Evolutionary conservation across 2,329 filamentous ascomycete genomes (phyloP), one percentile per base, ranked within the genome.

Genomic region (Xylaria sp.): DNA sequence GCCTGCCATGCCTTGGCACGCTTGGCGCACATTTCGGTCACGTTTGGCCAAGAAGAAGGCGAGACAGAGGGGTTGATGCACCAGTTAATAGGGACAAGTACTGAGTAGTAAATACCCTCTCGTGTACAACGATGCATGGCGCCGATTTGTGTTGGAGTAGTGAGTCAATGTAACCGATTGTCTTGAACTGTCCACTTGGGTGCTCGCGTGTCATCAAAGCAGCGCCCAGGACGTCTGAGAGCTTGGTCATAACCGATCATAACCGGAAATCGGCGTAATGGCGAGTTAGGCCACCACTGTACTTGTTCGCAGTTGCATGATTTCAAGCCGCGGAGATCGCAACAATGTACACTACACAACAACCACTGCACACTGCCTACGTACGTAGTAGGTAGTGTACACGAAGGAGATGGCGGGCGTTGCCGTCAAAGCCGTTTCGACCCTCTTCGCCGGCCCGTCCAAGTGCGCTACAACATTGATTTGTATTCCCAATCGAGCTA

Each of bases 1-100:
- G 73, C 72, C 73, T 71, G 66, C 72, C 61, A 64, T 69, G 48
- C 51, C 75, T 76, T 76, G 75, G 75, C 75, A 68, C 69, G 68
- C 75, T 75, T 77, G 73, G 74, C 74, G 71, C 71, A 71, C 72
- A 73, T 64, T 66, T 66, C 54, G 60, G 70, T 69, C 72, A 65
- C 57, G 59, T 63, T 63, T 60, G 64, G 67, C 60, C 66, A 68
- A 68, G 65, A 60, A 61, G 60, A 65, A 6, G 58, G 57, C 50
- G 63, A 74, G 71, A 74, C 71, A 74, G 69, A 70, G 53, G 59
- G 42, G 63, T 55, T 35, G 67, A 57, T 60, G 37, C 44, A 35
- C 40, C 61, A 40, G 21, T 25, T 32, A 29, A 54, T 29, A 42
- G 37, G 37, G 8, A 58, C 37, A 21, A 44, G 51, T 13, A 54